Evolutionary conservation across 192 early-diverging fungal genomes (phyloP).

Genomic region (Polychytrium aggregatum): DNA sequence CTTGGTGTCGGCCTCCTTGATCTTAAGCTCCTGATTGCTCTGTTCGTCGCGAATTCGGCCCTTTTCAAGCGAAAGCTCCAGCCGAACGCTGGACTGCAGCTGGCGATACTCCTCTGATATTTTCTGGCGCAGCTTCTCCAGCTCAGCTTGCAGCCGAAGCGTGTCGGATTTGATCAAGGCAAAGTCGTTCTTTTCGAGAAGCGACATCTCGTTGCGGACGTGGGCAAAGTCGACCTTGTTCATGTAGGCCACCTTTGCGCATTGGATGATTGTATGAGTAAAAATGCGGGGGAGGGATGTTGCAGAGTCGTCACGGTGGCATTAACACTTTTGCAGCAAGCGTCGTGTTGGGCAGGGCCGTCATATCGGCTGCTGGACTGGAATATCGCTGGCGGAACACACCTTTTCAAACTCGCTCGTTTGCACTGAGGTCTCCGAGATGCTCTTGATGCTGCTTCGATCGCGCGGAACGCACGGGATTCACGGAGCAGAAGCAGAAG

Average conservation of each 20-base stretch:
- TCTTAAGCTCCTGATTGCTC: conserved; percentile 67
- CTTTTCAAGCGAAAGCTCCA: conserved; percentile 86
- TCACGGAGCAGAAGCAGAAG: background rate
- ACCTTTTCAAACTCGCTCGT: conserved; percentile 30
- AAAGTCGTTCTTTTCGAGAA: conserved; percentile 87
- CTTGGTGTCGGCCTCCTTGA: conserved; percentile 73
- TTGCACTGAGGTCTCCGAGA: conserved; percentile 15
- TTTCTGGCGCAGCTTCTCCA: conserved; percentile 74
- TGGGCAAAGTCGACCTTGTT: conserved; percentile 85
- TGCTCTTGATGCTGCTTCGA: conserved; percentile 20
- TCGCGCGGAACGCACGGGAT: too few species aligned
- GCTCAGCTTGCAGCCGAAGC: conserved; percentile 62
- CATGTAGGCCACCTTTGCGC: conserved; percentile 60
- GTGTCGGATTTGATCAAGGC: conserved; percentile 70
- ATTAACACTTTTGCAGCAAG: too few species aligned
- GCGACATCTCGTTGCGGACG: conserved; percentile 73
- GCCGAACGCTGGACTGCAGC: conserved; percentile 69
- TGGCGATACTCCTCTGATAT: conserved; percentile 72
- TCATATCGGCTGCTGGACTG: too few species aligned
- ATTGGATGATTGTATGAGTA: too few species aligned
- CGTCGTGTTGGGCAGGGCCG: background rate
- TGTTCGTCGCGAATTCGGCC: conserved; percentile 78
- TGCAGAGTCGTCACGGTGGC: too few species aligned
- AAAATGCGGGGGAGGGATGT: background rate
- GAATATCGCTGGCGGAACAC: too few species aligned